Evolutionary conservation across 2,329 filamentous ascomycete species (phyloP).

Genomic region (Beauveria sp.): DNA sequence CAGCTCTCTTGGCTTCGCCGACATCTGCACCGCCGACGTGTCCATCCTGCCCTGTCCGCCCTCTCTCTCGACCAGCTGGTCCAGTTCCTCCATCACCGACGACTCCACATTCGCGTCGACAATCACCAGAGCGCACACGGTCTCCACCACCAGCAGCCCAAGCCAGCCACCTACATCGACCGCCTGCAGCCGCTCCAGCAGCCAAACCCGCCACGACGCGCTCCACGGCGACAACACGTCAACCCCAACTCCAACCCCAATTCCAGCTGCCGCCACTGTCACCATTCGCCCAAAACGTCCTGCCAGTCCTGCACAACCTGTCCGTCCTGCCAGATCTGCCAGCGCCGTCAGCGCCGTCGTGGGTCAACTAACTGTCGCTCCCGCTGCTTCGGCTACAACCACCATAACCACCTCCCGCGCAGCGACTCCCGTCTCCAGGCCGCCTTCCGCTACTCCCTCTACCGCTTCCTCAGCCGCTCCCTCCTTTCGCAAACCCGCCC

Average conservation of each 20-base stretch:
- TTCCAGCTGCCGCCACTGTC: background rate
- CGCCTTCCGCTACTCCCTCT: slow-evolving; percentile 7
- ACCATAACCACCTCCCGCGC: background rate
- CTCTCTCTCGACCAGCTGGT: slow-evolving; percentile 9
- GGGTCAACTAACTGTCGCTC: background rate
- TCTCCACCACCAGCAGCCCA: slow-evolving; percentile 11
- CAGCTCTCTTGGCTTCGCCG: slow-evolving; percentile 2
- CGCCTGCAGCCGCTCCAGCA: slow-evolving; percentile 10
- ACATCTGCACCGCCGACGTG: background rate
- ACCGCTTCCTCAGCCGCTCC: slow-evolving; percentile 17
- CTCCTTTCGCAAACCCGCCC: slow-evolving; percentile 49
- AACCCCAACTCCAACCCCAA: background rate
- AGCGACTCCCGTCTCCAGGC: background rate
- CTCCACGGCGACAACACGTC: slow-evolving; percentile 4
- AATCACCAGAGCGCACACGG: slow-evolving; percentile 10
- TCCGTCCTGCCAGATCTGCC: background rate
- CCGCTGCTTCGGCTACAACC: slow-evolving; percentile 4
- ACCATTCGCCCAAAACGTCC: background rate
- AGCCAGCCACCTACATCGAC: slow-evolving; percentile 9
- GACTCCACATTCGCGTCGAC: slow-evolving; percentile 11
- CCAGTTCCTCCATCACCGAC: slow-evolving; percentile 10
- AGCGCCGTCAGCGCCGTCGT: background rate
- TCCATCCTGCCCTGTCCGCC: background rate
- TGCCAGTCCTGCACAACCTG: too few species aligned
- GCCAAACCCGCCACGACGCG: slow-evolving; percentile 8